Evolutionary conservation across 768 basidiomycete species (phyloP).

Genomic region (Agrocybe praecox): DNA sequence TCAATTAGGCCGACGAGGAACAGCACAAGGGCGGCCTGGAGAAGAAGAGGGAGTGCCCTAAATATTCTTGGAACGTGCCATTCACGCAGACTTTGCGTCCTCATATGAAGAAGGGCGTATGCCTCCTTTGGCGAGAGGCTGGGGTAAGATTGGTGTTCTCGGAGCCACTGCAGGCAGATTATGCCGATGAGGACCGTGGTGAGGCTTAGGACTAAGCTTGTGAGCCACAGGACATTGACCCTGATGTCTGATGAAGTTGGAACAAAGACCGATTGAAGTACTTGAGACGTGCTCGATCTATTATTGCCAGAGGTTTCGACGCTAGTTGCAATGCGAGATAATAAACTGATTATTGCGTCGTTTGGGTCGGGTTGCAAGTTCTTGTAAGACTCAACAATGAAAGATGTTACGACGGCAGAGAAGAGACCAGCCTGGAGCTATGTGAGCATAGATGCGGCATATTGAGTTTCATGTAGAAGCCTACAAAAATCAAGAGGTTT

Average conservation of each 20-base stretch:
- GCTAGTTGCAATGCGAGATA: neutral
- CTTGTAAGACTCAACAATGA: conserved; percentile 17
- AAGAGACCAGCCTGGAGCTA: conserved; percentile 21
- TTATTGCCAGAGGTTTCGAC: neutral
- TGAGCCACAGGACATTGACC: conserved; percentile 16
- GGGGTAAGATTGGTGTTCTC: conserved; percentile 14
- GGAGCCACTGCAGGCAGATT: conserved; percentile 17
- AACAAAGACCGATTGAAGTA: neutral
- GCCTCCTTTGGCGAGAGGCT: conserved; percentile 5
- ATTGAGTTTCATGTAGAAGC: conserved; percentile 3
- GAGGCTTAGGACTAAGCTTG: conserved; percentile 16
- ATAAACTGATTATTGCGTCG: neutral
- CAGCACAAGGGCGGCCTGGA: conserved; percentile 28
- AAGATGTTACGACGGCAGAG: conserved; percentile 21
- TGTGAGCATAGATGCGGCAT: neutral
- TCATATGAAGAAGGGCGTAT: conserved; percentile 24
- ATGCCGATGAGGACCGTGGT: conserved; percentile 16
- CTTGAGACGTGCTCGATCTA: neutral
- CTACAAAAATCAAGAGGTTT: conserved; percentile 26
- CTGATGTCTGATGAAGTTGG: conserved; percentile 8
- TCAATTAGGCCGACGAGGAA: conserved; percentile 29
- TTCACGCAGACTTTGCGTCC: conserved; percentile 20
- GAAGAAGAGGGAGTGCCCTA: conserved; percentile 24
- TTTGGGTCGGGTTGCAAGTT: conserved; percentile 14
- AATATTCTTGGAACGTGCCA: conserved; percentile 30